Conservation (phyloP, 768 basidiomycete genomes). For the Sporobolomyces phaffii region DNA sequence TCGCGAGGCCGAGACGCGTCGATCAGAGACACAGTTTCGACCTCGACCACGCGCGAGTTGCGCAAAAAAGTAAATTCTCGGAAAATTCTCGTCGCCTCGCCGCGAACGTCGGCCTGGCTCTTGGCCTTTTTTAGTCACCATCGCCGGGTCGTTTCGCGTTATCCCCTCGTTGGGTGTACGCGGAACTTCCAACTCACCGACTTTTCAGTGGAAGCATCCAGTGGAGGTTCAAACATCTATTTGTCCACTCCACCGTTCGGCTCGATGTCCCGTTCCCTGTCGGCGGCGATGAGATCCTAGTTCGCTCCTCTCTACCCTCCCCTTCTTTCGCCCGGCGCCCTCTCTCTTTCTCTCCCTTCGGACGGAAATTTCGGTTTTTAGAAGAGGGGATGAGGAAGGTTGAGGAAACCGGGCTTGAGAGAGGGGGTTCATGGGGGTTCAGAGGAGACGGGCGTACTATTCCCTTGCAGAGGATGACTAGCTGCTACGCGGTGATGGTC, state of each 20-base stretch:
- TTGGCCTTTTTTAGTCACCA: slow-evolving; percentile 3
- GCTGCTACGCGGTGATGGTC: slow-evolving; percentile 19
- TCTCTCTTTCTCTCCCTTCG: neutral
- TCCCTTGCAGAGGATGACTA: slow-evolving; percentile 20
- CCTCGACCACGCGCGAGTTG: too few species aligned
- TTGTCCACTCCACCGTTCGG: slow-evolving; percentile 6
- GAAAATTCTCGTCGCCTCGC: neutral
- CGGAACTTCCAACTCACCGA: slow-evolving; percentile 6
- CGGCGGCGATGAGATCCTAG: slow-evolving; percentile 22
- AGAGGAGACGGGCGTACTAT: slow-evolving; percentile 16
- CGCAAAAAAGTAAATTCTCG: neutral
- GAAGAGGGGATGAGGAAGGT: neutral
- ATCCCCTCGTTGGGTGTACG: slow-evolving; percentile 1
- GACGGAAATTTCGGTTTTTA: too few species aligned
- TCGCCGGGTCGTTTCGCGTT: slow-evolving; percentile 5
- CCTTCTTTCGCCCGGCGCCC: neutral
- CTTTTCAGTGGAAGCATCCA: slow-evolving; percentile 28
- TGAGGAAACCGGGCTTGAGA: slow-evolving; percentile 4
- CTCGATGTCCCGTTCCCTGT: slow-evolving; percentile 31
- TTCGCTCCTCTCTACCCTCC: slow-evolving; percentile 11
- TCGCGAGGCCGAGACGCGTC: neutral
- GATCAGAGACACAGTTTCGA: neutral
- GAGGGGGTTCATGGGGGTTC: slow-evolving; percentile 11
- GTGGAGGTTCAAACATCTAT: neutral
- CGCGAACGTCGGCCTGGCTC: neutral